A percentile compares a stretch with the other conserved stretches of the same genome.
These are phyloP conservation scores for Hirsutella thompsonii DNA, from an alignment of 2,329 filamentous ascomycete genomes.

Conservation along the genomic window DNA sequence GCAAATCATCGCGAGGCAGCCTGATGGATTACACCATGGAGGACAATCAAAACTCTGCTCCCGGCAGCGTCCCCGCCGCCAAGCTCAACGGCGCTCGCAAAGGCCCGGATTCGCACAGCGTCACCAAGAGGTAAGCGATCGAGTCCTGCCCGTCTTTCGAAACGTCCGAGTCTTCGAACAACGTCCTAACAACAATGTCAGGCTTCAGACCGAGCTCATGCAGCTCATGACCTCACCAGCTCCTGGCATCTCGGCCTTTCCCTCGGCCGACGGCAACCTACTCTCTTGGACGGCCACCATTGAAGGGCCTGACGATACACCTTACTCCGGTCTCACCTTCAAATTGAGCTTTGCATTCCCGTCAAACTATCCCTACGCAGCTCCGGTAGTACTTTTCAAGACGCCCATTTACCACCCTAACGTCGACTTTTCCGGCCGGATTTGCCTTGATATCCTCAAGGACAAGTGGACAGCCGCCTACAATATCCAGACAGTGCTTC, in stretches of 20 bases:
- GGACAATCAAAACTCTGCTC: constrained; percentile 54
- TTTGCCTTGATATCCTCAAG: constrained; percentile 96
- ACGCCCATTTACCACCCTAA: constrained; percentile 99
- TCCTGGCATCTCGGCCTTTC: constrained; percentile 90
- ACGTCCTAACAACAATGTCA: constrained; percentile 22
- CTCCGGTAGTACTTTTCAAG: constrained; percentile 90
- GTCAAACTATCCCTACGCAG: constrained; percentile 80
- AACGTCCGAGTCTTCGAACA: neutral
- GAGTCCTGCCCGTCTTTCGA: too few relatives aligned
- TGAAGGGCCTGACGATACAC: constrained; percentile 78
- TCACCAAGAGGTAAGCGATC: constrained; percentile 55
- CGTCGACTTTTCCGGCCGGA: constrained; percentile 91
- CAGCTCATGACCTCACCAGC: constrained; percentile 93
- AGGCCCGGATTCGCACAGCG: constrained; percentile 55
- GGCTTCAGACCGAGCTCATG: constrained; percentile 95
- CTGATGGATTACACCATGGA: constrained; percentile 32
- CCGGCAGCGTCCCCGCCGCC: constrained; percentile 45
- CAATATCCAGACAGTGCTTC: constrained; percentile 84
- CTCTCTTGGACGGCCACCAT: constrained; percentile 92
- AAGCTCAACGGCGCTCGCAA: constrained; percentile 47
- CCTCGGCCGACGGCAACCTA: constrained; percentile 77
- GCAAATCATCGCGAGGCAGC: too few relatives aligned
- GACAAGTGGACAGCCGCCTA: constrained; percentile 98
- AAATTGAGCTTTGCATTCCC: constrained; percentile 91
- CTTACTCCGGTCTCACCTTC: constrained; percentile 76